phyloP scores from a whole-genome alignment of 768 basidiomycete genomes.

The Lactarius hatsudake region DNA sequence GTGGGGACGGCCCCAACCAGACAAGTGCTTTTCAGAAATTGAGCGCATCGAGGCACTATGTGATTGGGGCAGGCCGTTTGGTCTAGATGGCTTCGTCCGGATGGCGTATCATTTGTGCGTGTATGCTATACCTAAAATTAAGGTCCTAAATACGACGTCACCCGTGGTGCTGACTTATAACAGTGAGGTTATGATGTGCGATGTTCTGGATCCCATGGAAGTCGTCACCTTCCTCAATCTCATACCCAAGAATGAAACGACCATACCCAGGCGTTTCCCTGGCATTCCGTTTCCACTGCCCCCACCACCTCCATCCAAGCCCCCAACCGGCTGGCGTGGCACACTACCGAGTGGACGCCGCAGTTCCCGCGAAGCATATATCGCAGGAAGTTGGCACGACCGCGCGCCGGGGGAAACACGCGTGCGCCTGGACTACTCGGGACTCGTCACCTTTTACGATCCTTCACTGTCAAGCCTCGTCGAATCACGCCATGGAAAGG shows the following conservation, averaged over 20 bases:
- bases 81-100: conserved; percentile 37
- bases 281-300: not conserved
- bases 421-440: conserved; percentile 41
- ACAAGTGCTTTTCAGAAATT: conserved; percentile 28
- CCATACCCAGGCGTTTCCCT: no score
- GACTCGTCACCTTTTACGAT: conserved; percentile 46
- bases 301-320: not conserved
- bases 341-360: not conserved
- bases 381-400: conserved; percentile 44
- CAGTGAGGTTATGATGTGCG: conserved; percentile 16
- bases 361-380: conserved; percentile 29
- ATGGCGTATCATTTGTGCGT: conserved; percentile 27
- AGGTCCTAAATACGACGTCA: no score
- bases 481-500: conserved; percentile 31
- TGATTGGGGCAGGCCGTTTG: conserved; percentile 34
- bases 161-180: not conserved
- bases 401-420: conserved; percentile 44
- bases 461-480: conserved; percentile 38
- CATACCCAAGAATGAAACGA: conserved; percentile 4
- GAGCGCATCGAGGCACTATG: conserved; percentile 35
- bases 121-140: not conserved
- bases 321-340: conserved; percentile 25
- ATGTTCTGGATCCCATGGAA: conserved; percentile 15
- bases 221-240: conserved; percentile 21
- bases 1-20: conserved; percentile 33